Percentiles rank a stretch among this genome's conserved stretches.
phyloP scores from a whole-genome alignment of 2,329 filamentous ascomycete genomes.

The Beauveria pseudobassiana region DNA sequence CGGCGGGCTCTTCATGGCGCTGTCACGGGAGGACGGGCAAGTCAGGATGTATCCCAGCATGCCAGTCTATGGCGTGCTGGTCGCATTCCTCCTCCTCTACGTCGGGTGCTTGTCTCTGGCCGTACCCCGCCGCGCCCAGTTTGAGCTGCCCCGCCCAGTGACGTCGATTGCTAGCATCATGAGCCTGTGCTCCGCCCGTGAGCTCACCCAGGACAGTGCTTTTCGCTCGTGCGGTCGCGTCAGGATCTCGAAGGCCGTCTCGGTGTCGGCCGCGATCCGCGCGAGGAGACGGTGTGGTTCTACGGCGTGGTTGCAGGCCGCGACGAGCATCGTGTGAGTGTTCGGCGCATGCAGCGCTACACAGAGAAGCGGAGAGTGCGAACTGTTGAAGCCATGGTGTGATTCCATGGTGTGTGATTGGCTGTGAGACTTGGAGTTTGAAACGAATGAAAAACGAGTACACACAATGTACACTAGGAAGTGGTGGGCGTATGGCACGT shows the following conservation, averaged over 20 bases:
- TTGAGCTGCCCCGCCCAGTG: constrained; percentile 65
- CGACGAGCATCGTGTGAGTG: constrained; percentile 35
- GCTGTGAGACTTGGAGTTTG: neutral
- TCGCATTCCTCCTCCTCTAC: constrained; percentile 65
- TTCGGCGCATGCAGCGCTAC: constrained; percentile 37
- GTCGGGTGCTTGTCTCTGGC: constrained; percentile 54
- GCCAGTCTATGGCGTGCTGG: constrained; percentile 64
- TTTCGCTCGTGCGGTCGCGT: constrained; percentile 62
- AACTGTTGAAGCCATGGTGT: constrained; percentile 21
- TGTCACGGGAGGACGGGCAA: constrained; percentile 45
- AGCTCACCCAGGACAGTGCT: constrained; percentile 62
- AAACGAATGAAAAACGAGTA: neutral
- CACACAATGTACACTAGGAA: neutral
- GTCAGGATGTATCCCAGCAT: constrained; percentile 66
- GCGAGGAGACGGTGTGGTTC: constrained; percentile 45
- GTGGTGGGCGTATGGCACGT: no score
- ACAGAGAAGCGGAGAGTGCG: constrained; percentile 30
- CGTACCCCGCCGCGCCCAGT: constrained; percentile 51
- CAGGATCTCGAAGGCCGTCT: constrained; percentile 62
- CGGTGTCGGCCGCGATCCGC: constrained; percentile 41
- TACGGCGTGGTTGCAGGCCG: constrained; percentile 36
- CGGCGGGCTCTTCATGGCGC: constrained; percentile 66
- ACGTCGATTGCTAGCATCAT: constrained; percentile 69
- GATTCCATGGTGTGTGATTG: constrained; percentile 18
- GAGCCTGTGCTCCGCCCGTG: constrained; percentile 67